Evolutionary conservation across 2,329 filamentous ascomycete genomes (phyloP).

Genomic region (Beauveria brongniartii): DNA sequence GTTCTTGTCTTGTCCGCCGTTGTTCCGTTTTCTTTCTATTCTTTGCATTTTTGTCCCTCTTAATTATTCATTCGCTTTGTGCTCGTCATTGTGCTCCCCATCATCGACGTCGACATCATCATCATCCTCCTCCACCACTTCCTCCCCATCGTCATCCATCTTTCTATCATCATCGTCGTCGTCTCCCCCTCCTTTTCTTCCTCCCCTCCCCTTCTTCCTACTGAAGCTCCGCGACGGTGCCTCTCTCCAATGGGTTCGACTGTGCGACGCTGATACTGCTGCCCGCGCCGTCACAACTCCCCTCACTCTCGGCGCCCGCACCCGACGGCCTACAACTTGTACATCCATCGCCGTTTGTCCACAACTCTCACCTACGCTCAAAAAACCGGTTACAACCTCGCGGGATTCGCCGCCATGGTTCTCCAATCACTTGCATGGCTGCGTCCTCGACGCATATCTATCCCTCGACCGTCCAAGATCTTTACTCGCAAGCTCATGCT

Average conservation of each 20-base stretch:
- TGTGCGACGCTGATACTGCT: conserved; percentile 1
- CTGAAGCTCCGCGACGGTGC: not conserved
- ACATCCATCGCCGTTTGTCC: not conserved
- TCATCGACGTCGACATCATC: too few species aligned
- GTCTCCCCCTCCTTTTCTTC: too few species aligned
- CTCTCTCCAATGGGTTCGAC: conserved; percentile 4
- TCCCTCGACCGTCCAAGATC: conserved; percentile 9
- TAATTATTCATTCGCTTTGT: too few species aligned
- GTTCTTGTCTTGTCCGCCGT: not conserved
- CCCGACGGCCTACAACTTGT: not conserved
- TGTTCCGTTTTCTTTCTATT: not conserved
- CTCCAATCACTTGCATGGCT: not conserved
- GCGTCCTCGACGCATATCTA: not conserved
- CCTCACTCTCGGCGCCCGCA: not conserved
- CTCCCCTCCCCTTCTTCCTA: not conserved
- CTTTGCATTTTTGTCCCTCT: not conserved
- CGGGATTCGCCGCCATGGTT: not conserved
- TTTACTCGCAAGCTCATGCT: conserved; percentile 10
- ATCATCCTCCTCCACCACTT: too few species aligned
- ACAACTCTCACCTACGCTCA: not conserved
- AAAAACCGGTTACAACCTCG: not conserved
- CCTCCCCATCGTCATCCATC: too few species aligned
- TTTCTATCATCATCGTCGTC: too few species aligned
- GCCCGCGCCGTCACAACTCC: not conserved
- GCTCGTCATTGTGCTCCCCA: not conserved